phyloP scores from a whole-genome alignment of 2,329 filamentous ascomycete species.

The Aspergillus sp. region DNA sequence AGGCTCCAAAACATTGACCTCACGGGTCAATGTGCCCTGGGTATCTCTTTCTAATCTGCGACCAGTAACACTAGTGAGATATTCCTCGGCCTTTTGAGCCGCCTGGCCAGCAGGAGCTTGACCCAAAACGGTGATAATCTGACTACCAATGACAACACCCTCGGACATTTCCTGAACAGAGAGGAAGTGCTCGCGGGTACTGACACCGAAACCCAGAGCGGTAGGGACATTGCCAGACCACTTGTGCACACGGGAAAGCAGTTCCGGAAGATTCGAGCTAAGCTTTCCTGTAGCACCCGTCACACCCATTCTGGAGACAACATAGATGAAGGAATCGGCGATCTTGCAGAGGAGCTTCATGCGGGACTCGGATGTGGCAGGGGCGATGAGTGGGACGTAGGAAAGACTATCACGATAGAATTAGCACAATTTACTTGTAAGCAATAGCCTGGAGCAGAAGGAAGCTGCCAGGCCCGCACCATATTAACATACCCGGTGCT shows the following conservation, averaged over 20 bases:
- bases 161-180: conserved; percentile 82
- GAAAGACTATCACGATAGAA: conserved; percentile 61
- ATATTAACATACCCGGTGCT: conserved; percentile 29
- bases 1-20: conserved; percentile 70
- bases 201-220: conserved; percentile 93
- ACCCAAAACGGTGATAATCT: conserved; percentile 81
- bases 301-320: conserved; percentile 95
- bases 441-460: not conserved
- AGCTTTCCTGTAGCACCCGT: conserved; percentile 85
- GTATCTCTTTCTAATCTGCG: conserved; percentile 50
- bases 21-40: conserved; percentile 54
- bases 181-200: conserved; percentile 89
- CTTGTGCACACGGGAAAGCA: conserved; percentile 82
- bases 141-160: conserved; percentile 93
- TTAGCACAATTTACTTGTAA: not conserved
- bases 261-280: conserved; percentile 75
- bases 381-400: conserved; percentile 95
- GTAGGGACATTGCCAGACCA: conserved; percentile 89
- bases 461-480: too few species aligned
- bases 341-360: conserved; percentile 97
- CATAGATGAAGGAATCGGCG: conserved; percentile 98
- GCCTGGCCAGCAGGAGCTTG: conserved; percentile 66
- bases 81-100: conserved; percentile 76
- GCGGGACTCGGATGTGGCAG: conserved; percentile 84
- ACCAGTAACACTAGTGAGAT: conserved; percentile 73